Conservation (phyloP, 164 flowering plant genomes). For the Kalanchoe fedtschenkoi region DNA sequence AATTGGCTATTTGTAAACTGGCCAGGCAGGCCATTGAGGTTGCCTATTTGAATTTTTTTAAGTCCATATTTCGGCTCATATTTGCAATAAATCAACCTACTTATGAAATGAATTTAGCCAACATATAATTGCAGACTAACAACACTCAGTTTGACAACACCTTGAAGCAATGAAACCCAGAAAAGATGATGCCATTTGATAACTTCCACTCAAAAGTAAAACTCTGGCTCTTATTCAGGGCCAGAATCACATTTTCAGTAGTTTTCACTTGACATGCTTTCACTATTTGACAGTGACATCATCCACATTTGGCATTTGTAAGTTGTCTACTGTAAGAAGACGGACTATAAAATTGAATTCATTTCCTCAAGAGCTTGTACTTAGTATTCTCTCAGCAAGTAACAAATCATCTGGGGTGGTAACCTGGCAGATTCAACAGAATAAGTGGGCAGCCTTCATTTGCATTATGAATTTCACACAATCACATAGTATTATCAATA, state of each 20-base stretch:
- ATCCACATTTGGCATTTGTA: background rate
- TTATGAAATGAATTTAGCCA: too few species aligned
- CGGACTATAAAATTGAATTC: background rate
- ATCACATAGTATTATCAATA: background rate
- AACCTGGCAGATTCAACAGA: constrained; percentile 35
- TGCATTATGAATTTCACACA: background rate
- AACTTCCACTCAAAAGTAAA: background rate
- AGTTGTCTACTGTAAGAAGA: background rate
- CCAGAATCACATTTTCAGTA: background rate
- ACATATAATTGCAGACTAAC: too few species aligned
- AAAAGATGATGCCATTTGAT: too few species aligned
- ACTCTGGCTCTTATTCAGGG: background rate
- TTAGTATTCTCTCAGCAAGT: constrained; percentile 72
- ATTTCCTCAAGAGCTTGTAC: constrained; percentile 11
- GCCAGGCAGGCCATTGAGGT: background rate
- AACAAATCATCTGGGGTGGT: constrained; percentile 84
- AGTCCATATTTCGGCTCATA: background rate
- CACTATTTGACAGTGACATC: background rate
- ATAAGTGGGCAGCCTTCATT: background rate
- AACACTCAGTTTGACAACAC: too few species aligned
- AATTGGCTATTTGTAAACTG: background rate
- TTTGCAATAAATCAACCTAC: background rate
- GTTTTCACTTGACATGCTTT: background rate
- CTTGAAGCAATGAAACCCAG: too few species aligned
- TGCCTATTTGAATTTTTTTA: background rate